Conservation (phyloP, 2,329 filamentous ascomycete species). For the Fusarium beomiforme region DNA sequence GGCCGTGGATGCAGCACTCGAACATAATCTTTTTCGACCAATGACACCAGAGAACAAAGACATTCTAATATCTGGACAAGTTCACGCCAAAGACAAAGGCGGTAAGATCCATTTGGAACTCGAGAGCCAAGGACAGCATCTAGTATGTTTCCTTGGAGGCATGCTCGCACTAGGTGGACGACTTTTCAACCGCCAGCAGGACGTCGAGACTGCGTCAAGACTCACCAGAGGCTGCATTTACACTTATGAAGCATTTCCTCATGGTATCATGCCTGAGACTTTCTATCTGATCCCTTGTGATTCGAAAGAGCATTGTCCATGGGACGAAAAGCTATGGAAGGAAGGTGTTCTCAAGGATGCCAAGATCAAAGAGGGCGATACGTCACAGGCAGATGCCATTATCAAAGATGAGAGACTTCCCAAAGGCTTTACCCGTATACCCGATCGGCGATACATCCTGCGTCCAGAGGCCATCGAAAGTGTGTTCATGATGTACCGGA, state of each 20-base stretch:
- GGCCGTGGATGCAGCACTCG: conserved; percentile 64
- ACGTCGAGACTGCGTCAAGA: conserved; percentile 56
- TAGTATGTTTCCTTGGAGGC: conserved; percentile 63
- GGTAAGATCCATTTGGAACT: conserved; percentile 49
- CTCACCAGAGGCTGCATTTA: conserved; percentile 63
- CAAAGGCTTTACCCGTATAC: conserved; percentile 71
- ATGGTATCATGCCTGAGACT: conserved; percentile 64
- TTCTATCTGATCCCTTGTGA: conserved; percentile 56
- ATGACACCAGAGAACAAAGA: conserved; percentile 63
- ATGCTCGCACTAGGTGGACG: conserved; percentile 60
- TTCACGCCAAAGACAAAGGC: conserved; percentile 38
- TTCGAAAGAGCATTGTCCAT: conserved; percentile 46
- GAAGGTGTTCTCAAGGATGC: conserved; percentile 41
- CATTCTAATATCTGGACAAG: conserved; percentile 64
- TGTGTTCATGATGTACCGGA: conserved; percentile 63
- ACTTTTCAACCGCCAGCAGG: conserved; percentile 52
- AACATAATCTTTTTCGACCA: conserved; percentile 70
- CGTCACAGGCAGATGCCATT: conserved; percentile 35
- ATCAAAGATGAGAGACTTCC: conserved; percentile 49
- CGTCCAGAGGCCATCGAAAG: conserved; percentile 64
- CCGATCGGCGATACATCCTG: conserved; percentile 62
- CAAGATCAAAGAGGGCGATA: conserved; percentile 39
- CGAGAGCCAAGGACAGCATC: conserved; percentile 54
- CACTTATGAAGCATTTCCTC: conserved; percentile 58
- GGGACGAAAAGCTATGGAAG: conserved; percentile 52